Evolutionary conservation across 495 filamentous ascomycete species (phyloP), one percentile per base, ranked within the genome.

Genomic region (Jackrogersella multiformis): DNA sequence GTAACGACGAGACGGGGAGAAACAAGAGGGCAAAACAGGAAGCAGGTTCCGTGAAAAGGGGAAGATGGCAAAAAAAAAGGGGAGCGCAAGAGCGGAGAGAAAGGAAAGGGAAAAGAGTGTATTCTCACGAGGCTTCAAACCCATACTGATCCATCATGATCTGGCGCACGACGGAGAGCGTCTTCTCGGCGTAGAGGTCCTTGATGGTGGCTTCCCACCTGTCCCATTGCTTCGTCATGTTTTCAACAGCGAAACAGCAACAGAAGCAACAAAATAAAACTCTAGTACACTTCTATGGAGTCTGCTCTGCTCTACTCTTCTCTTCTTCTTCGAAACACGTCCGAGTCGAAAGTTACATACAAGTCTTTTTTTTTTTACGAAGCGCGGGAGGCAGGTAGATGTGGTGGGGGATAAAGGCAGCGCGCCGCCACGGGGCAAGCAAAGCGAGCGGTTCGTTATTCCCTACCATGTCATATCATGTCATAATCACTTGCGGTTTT

Each of bases 161-260:
- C 45, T 71, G 66, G 58, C 69, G 74, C 15, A 83, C 80, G 46
- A 75, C 76, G 5, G 76, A 71, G 18, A 83, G 77, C 24, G 79
- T 78, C 30, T 79, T 77, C n/a, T 80, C 65, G 56, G 73, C 73
- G 61, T 83, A 83, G 38, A 78, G 69, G 2, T 54, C 45, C 39
- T 76, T 69, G 60, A 83, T 81, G 5, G 64, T 68, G 18, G 70
- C 70, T 51, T 77, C 70, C 66, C 80, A 70, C 21, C 67, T 44
- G 8, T 79, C 74, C 79, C 79, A 83, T 46, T 59, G 52, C 65
- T 82, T 82, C 28, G 80, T 82, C 80, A 83, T 83, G 52, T 41
- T 75, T 44, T 44, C 7, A 30, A 26, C 21, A 4, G 13, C 48
- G 5, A 21, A 18, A 51, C n/a, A n/a, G n/a, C n/a, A n/a, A n/a